Base-by-base conservation (phyloP, 768 basidiomycete species). In the Amanita phalloides region DNA sequence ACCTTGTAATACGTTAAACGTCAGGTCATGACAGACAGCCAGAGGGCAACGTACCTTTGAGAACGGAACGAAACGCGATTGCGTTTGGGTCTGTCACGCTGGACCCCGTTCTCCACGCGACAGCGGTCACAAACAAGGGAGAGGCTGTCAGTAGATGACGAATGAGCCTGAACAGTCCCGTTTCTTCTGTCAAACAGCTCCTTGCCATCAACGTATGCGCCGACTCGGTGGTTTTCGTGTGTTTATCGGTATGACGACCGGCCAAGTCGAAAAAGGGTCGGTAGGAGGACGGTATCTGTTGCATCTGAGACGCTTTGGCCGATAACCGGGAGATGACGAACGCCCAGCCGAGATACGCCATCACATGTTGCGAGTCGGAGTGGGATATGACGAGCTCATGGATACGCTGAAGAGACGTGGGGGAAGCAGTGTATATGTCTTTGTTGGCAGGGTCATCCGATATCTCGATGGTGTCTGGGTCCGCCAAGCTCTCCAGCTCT, bases 341-440 rank as follows among this genome's bases (percentile, higher is more conserved):
- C 0, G 91, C 75, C 94, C 94, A 97, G 0, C 82, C 83, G 5
- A 93, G 70, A 58, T 87, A 85, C 3, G 84, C 75, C 56, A 83
- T 82, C 0, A 79, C 73, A 59, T 82, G 81, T 56, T 87, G 83
- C 57, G 79, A 78, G 49, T 78, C 72, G 1, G 74, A 63, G 47
- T 86, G 73, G 1, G 77, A 71, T 3, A 72, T 73, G 33, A 90
- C 78, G 21, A 88, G 66, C 35, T 81, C 72, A 61, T 92, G 87
- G 47, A 92, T 76, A 38, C 73, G 71, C 57, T 74, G 73, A 28
- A 91, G 66, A n/a, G 77, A 74, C 6, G 74, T 69, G 0, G 86
- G 82, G 9, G 81, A 81, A 1, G 83, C 61, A 39, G 75, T 73
- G 56, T 86, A 88, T 32, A 82, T 68, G 32, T 71, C 68, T 51